These are phyloP conservation scores for Tephrocybe sp. DNA, from an alignment of 768 basidiomycete genomes.

Conservation along the genomic window DNA sequence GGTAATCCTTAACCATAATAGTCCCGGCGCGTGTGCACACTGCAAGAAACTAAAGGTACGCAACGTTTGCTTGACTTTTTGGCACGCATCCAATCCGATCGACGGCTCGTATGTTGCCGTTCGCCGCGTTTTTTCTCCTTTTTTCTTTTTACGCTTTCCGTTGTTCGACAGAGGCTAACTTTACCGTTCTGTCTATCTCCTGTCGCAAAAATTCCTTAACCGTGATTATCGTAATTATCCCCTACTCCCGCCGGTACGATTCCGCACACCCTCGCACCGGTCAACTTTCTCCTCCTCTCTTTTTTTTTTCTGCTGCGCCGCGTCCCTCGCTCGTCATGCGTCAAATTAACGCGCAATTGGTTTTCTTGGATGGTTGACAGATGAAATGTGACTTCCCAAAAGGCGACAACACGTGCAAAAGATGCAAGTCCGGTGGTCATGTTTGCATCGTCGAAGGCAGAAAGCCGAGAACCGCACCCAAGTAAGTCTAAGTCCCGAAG, in stretches of 20 bases:
- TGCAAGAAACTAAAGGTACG: slow-evolving; percentile 87
- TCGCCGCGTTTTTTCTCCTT: slow-evolving; percentile 6
- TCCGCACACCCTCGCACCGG: slow-evolving; percentile 1
- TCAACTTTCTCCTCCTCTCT: not conserved
- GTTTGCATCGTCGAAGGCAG: slow-evolving; percentile 82
- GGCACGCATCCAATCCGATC: slow-evolving; percentile 10
- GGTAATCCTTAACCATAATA: slow-evolving; percentile 25
- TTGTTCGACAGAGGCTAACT: slow-evolving; percentile 12
- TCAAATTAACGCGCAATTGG: not conserved
- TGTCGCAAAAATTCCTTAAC: slow-evolving; percentile 10
- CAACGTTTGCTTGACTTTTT: slow-evolving; percentile 16
- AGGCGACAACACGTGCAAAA: slow-evolving; percentile 71
- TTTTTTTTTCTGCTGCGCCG: not conserved
- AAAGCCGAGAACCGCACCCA: slow-evolving; percentile 74
- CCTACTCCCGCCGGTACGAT: slow-evolving; percentile 10
- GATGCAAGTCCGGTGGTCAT: slow-evolving; percentile 71
- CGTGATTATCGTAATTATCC: slow-evolving; percentile 11
- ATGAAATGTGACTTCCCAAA: slow-evolving; percentile 87
- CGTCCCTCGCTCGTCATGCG: not conserved
- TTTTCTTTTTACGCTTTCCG: slow-evolving; percentile 5
- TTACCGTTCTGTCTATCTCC: slow-evolving; percentile 13
- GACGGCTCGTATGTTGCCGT: slow-evolving; percentile 16
- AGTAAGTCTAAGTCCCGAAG: slow-evolving; percentile 51
- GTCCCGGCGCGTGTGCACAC: slow-evolving; percentile 80
- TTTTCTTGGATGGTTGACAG: slow-evolving; percentile 32